Evolutionary conservation across 495 filamentous ascomycete species (phyloP).

Genomic region (Pyrenula massariospora): DNA sequence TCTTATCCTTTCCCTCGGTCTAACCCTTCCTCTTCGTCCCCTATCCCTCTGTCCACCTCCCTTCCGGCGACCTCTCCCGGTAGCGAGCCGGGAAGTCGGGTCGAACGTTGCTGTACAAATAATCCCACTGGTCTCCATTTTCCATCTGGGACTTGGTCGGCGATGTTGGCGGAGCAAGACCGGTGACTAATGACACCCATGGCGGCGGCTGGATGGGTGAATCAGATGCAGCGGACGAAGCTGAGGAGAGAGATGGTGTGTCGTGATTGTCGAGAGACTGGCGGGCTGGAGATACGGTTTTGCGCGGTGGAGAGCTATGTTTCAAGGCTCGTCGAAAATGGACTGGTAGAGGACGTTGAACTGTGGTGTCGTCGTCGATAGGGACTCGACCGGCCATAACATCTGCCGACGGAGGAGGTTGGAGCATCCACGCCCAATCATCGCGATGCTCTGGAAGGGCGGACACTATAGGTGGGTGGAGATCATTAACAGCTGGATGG

Average conservation of each 20-base stretch:
- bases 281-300: background rate
- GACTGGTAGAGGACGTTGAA: background rate
- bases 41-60: background rate
- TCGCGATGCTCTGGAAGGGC: slow-evolving; percentile 51
- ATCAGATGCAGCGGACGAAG: background rate
- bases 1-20: too few species aligned
- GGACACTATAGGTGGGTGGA: slow-evolving; percentile 77
- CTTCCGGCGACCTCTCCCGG: background rate
- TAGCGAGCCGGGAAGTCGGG: background rate
- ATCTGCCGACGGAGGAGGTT: slow-evolving; percentile 71
- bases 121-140: background rate
- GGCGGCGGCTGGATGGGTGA: background rate
- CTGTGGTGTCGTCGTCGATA: background rate
- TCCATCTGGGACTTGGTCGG: background rate
- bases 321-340: background rate
- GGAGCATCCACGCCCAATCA: slow-evolving; percentile 79
- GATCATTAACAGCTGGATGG: slow-evolving; percentile 68
- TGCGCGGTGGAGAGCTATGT: background rate
- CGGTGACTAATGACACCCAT: background rate
- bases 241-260: background rate
- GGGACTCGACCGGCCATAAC: slow-evolving; percentile 74
- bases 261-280: background rate
- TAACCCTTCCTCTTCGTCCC: too few species aligned
- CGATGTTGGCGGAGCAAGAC: background rate
- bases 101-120: background rate